Base-by-base conservation (phyloP, 2,329 filamentous ascomycete species). In the Polychaeton citri region DNA sequence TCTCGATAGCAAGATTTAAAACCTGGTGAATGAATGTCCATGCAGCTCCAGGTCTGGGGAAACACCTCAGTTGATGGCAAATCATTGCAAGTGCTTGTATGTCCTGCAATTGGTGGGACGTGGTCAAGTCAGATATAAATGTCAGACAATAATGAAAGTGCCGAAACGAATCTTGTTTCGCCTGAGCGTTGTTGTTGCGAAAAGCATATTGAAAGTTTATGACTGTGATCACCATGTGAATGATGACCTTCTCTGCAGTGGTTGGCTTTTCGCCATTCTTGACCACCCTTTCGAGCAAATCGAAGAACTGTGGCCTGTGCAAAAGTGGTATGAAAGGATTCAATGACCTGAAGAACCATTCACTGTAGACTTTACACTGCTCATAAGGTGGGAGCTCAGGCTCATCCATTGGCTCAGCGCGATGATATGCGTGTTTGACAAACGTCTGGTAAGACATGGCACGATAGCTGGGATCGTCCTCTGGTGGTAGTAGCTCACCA, bases 181-280 rank as follows among this genome's bases (percentile, higher is more conserved):
- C 60, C 32, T 12, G 69, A 54, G 38, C 72, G 61, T 40, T 74
- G 41, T 66, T 64, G 47, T 85, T 86, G 15, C 82, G 70, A 4
- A 76, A 65, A n/a, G 79, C 78, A 40, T 77, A 81, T 47, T 92
- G 82, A 46, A 81, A 84, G 51, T 78, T 77, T 47, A 88, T 80
- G 34, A 76, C 77, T 8, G 81, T 79, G 39, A 90, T 77, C 30
- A 90, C 71, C 74, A 87, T 83, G 55, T 88, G 80, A 1, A 86
- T 68, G 38, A 75, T 74, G 28, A 83, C 79, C 2, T 69, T 67
- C 51, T 90, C 77, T 2, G 80, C 69, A 0, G 71, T 57, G 0
- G 72, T 70, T 1, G 81, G 71, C 34, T 69, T 63, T 52, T 79
- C 82, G 37, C 54, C 62, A 36, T 86, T 78, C 47, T 85, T 77